Base-by-base conservation (phyloP, 257 asterid genomes). In the Jaltomata sinuosa region DNA sequence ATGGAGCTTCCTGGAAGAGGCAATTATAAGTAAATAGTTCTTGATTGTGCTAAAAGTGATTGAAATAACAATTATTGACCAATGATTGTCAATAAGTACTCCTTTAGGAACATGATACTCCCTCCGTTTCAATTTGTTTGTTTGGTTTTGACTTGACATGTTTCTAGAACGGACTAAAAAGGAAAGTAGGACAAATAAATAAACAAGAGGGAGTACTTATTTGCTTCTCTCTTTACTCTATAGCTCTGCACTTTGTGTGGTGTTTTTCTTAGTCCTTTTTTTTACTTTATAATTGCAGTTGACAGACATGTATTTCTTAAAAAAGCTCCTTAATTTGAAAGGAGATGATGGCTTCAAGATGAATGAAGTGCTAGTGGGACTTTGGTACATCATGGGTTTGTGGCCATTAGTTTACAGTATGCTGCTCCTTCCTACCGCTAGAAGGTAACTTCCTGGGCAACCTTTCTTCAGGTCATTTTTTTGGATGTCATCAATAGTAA, bases 301-400 rank as follows among this genome's bases (percentile, higher is more conserved):
- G 8, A 93, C 93, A 59, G 99, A 94, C 64, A 2, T 25, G 83
- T 96, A 96, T 91, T 92, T 94, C 86, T 62, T 94, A 92, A 89
- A 91, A 80, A 96, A 96, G 87, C 96, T 94, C 55, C 90, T 94
- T 71, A 92, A 90, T 86, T 82, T 96, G 92, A 91, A 84, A 80
- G 98, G 97, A 83, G 98, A 94, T 86, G 99, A 96, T 90, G 99
- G 99, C 21, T 96, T 91, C 89, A 86, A 88, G 85, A 89, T 94
- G 98, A 95, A 95, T 86, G 88, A 88, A 88, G 96, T 95, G 64
- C 76, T 96, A 47, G 97, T 94, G 84, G 92, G 95, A 78, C 72
- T 87, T 77, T 96, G 98, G 98, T 93, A 93, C 83, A 90, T 96
- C 62, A 94, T 96, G 99, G 99, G 98, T 10, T 85, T 96, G 84